Conservation (phyloP, 768 basidiomycete genomes). For the Lactarius sanguifluus region DNA sequence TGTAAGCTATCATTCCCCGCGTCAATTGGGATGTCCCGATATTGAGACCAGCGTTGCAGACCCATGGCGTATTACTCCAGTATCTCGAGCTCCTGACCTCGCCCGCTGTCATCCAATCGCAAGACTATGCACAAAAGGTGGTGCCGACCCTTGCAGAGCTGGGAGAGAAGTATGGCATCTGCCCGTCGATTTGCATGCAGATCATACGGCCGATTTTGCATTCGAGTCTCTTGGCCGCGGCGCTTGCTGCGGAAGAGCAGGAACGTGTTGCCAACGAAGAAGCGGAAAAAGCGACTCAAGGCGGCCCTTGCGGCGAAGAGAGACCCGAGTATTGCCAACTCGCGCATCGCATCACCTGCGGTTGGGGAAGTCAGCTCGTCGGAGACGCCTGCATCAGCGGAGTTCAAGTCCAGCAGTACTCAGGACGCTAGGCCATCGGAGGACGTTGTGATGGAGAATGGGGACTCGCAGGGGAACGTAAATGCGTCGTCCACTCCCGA, state of each 20-base stretch:
- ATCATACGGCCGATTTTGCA: slow-evolving; percentile 84
- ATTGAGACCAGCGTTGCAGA: slow-evolving; percentile 48
- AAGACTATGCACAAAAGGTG: slow-evolving; percentile 72
- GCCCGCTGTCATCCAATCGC: slow-evolving; percentile 60
- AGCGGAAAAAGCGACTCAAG: slow-evolving; percentile 75
- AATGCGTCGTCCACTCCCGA: slow-evolving; percentile 20
- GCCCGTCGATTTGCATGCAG: slow-evolving; percentile 89
- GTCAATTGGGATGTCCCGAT: slow-evolving; percentile 7
- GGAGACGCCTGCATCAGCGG: neutral
- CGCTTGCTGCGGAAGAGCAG: slow-evolving; percentile 64
- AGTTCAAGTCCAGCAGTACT: slow-evolving; percentile 5
- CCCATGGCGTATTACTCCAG: slow-evolving; percentile 89
- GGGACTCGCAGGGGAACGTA: slow-evolving; percentile 34
- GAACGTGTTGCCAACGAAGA: slow-evolving; percentile 70
- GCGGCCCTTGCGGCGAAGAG: slow-evolving; percentile 77
- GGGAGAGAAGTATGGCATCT: slow-evolving; percentile 73
- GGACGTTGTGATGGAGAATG: slow-evolving; percentile 56
- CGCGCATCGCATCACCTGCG: slow-evolving; percentile 65
- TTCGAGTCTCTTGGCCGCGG: slow-evolving; percentile 56
- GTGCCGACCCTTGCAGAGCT: slow-evolving; percentile 76
- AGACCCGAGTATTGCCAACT: slow-evolving; percentile 55
- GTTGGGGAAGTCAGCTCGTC: slow-evolving; percentile 32
- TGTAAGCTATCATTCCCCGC: slow-evolving; percentile 49
- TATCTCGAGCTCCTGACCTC: slow-evolving; percentile 86
- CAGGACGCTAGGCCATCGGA: slow-evolving; percentile 31